Evolutionary conservation across 176 grass and related monocot species (phyloP), one percentile per base, ranked within the genome.

Genomic region (Tillandsia leiboldiana): DNA sequence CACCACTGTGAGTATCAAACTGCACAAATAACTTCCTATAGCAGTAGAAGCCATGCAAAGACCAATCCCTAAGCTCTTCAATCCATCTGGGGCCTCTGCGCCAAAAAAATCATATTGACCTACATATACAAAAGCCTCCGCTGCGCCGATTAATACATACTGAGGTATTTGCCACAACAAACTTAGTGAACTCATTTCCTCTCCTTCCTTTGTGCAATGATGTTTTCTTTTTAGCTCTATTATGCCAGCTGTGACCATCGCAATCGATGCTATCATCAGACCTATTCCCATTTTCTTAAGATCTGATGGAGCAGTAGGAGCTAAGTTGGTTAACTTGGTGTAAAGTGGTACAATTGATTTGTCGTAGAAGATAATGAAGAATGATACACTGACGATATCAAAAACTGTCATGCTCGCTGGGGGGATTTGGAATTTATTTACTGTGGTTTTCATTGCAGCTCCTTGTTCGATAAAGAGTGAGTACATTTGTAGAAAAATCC

Each of bases 31-130:
- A 75, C 84, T 88, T 0, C 90, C 90, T 77, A 79, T 76, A 22
- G 90, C 76, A n/a, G 84, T 22, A 8, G 90, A 85, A 0, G 84
- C 86, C 5, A 93, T 74, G 28, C 87, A 88, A 1, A 93, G 78
- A 7, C 67, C 80, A 24, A 82, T 93, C 78, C 90, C 87, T 82
- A 89, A 80, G 33, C 84, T 88, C 68, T 93, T 89, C 83, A 89
- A 80, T 65, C 83, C 24, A 70, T 86, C 86, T 0, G 90, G 90
- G 47, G 83, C 86, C 80, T 94, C 79, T 12, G 76, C 72, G 67
- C 85, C 87, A 75, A 94, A 94, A 80, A 89, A 94, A 66, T 94
- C 90, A 1, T 86, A 77, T 71, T 94, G 90, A 3, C 86, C 90
- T 58, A 93, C 90, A 69, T 94, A 86, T 12, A 82, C 80, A 51